Evolutionary conservation across 257 asterid genomes (phyloP).

Genomic region (Jasminum sambac): DNA sequence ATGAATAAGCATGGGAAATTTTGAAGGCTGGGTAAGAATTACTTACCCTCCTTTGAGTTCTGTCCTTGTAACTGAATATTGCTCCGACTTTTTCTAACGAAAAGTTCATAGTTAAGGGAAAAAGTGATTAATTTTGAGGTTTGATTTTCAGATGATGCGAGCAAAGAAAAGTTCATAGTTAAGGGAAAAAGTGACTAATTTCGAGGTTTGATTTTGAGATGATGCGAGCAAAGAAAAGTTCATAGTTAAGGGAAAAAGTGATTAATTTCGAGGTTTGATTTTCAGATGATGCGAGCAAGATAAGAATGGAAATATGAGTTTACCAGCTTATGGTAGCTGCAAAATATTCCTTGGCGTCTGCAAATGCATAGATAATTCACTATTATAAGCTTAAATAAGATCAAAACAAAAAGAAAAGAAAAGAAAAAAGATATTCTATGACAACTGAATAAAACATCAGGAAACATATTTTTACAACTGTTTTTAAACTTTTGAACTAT

Average conservation of each 20-base stretch:
- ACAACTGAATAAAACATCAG: background rate
- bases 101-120: constrained; percentile 11
- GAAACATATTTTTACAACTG: background rate
- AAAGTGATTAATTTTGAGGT: background rate
- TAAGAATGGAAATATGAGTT: constrained; percentile 12
- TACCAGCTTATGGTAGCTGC: constrained; percentile 75
- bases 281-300: constrained; percentile 6
- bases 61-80: constrained; percentile 64
- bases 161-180: constrained; percentile 9
- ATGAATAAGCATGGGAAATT: constrained; percentile 9
- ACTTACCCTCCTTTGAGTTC: constrained; percentile 94
- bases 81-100: constrained; percentile 55
- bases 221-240: constrained; percentile 14
- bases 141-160: constrained; percentile 5
- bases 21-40: background rate
- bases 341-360: constrained; percentile 70
- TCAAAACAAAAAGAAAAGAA: background rate
- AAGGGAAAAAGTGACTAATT: background rate
- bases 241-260: background rate
- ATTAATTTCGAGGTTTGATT: background rate
- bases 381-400: constrained; percentile 12
- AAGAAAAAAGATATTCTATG: background rate
- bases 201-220: background rate
- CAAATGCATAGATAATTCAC: constrained; percentile 21
- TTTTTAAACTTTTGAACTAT: too few species aligned